These are phyloP conservation scores for Somion occarium DNA, from an alignment of 1,284 basidiomycete genomes.

Conservation along the genomic window DNA sequence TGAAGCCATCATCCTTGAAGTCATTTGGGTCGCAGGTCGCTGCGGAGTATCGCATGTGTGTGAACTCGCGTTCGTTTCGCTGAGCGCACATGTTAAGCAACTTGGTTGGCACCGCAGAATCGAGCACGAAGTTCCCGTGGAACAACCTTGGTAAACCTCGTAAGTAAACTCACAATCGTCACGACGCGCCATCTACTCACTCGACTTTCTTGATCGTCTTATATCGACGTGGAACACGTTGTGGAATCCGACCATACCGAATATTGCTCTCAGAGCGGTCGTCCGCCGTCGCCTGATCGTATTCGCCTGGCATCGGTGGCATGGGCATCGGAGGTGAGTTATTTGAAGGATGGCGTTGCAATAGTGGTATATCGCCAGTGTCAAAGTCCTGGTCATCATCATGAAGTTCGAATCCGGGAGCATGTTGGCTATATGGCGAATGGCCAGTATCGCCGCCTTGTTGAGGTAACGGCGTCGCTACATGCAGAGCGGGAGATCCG, in stretches of 20 bases:
- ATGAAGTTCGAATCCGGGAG: conserved; percentile 26
- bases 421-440: conserved; percentile 13
- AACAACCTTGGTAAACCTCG: conserved; percentile 52
- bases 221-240: conserved; percentile 80
- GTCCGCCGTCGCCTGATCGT: conserved; percentile 36
- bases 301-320: conserved; percentile 39
- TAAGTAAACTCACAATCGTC: neutral
- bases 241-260: conserved; percentile 81
- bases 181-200: conserved; percentile 34
- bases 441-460: conserved; percentile 21
- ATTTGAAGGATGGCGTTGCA: conserved; percentile 37
- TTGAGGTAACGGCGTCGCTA: conserved; percentile 15
- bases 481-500: conserved; percentile 11
- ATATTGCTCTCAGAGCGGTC: conserved; percentile 49
- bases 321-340: conserved; percentile 19
- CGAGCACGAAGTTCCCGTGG: conserved; percentile 87
- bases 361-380: conserved; percentile 60
- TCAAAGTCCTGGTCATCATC: conserved; percentile 40
- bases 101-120: conserved; percentile 82
- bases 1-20: conserved; percentile 78
- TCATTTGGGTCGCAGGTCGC: conserved; percentile 94
- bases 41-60: conserved; percentile 90
- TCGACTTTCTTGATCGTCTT: conserved; percentile 89
- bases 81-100: conserved; percentile 75
- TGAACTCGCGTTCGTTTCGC: conserved; percentile 84